These are phyloP conservation scores for Blastobotrys mokoenaii DNA, from an alignment of 805 yeast species.

Conservation along the genomic window DNA sequence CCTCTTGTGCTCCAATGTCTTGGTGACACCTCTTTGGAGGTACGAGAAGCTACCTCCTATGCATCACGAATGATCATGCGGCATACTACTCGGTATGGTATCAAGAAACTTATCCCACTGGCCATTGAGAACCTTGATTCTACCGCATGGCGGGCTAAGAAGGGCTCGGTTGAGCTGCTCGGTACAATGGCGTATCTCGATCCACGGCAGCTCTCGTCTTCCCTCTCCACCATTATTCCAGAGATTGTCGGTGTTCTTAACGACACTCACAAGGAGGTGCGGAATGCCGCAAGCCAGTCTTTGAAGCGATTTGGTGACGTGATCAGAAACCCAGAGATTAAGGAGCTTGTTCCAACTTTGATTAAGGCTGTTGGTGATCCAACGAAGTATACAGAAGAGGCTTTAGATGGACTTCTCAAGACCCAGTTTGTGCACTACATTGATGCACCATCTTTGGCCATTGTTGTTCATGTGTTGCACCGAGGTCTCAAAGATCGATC, in stretches of 20 bases:
- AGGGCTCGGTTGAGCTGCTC: conserved; percentile 89
- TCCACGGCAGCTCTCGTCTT: conserved; percentile 85
- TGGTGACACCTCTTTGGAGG: conserved; percentile 81
- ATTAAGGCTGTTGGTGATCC: conserved; percentile 95
- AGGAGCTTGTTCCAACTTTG: conserved; percentile 75
- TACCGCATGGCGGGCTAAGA: conserved; percentile 91
- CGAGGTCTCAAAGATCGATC: conserved; percentile 93
- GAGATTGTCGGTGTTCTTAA: conserved; percentile 91
- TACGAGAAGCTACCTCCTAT: conserved; percentile 77
- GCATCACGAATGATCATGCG: conserved; percentile 88
- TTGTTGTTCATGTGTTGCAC: conserved; percentile 88
- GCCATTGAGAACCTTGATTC: conserved; percentile 82
- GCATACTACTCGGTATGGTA: conserved; percentile 85
- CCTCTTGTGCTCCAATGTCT: conserved; percentile 72
- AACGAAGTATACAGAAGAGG: conserved; percentile 77
- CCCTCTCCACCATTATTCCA: conserved; percentile 85
- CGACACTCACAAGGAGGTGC: conserved; percentile 93
- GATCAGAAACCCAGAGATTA: conserved; percentile 94
- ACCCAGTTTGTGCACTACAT: conserved; percentile 96
- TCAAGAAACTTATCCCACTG: conserved; percentile 81
- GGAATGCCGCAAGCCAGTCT: conserved; percentile 88
- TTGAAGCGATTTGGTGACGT: conserved; percentile 93
- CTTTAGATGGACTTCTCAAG: conserved; percentile 73
- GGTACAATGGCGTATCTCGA: conserved; percentile 98
- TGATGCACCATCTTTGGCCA: conserved; percentile 95